phyloP scores from a whole-genome alignment of 2,329 filamentous ascomycete species.

The Clarireedia monteithiana region DNA sequence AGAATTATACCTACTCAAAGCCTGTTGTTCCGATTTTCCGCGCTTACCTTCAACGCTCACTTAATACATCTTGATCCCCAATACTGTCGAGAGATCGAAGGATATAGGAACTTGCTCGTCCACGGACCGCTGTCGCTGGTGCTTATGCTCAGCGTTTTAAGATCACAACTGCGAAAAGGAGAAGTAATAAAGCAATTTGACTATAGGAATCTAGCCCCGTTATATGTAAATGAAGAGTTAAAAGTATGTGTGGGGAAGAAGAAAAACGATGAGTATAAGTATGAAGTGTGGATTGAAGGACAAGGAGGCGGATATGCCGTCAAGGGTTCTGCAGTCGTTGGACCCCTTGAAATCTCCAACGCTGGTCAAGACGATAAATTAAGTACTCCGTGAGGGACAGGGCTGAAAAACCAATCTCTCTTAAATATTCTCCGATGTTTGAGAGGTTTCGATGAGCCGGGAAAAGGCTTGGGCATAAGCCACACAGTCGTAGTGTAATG shows the following conservation, averaged over 20 bases:
- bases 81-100: constrained; percentile 65
- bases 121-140: constrained; percentile 79
- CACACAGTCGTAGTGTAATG: constrained; percentile 2
- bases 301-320: constrained; percentile 55
- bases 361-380: not conserved
- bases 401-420: constrained; percentile 9
- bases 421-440: constrained; percentile 8
- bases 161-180: constrained; percentile 36
- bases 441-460: not conserved
- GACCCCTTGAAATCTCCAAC: not conserved
- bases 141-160: constrained; percentile 64
- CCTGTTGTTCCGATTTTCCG: constrained; percentile 84
- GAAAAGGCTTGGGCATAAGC: not conserved
- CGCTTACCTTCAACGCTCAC: constrained; percentile 88
- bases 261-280: constrained; percentile 34
- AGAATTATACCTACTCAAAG: constrained; percentile 56
- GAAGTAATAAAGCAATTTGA: constrained; percentile 49
- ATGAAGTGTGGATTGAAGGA: constrained; percentile 60
- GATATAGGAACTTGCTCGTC: constrained; percentile 67
- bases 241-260: constrained; percentile 56
- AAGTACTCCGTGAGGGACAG: not conserved
- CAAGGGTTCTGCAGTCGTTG: constrained; percentile 40
- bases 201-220: constrained; percentile 75
- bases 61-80: constrained; percentile 74
- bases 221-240: constrained; percentile 68